phyloP scores from a whole-genome alignment of 306 rosid genomes.

The Pueraria montana region DNA sequence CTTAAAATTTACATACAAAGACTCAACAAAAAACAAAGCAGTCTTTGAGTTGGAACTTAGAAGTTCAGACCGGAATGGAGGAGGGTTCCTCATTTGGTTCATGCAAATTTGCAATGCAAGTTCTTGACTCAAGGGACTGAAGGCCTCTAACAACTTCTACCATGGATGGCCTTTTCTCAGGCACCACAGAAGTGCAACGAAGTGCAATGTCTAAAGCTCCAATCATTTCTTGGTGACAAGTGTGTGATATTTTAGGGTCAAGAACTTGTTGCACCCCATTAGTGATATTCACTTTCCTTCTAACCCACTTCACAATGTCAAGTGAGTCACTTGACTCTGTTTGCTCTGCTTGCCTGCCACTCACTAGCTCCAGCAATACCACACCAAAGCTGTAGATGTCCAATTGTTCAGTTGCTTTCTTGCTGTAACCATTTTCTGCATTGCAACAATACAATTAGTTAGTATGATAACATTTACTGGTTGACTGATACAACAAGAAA shows the following conservation, averaged over 20 bases:
- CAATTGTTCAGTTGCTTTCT: constrained; percentile 79
- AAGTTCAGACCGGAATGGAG: constrained; percentile 55
- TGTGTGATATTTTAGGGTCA: constrained; percentile 66
- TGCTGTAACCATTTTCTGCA: constrained; percentile 85
- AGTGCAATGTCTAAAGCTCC: constrained; percentile 85
- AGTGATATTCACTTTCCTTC: constrained; percentile 89
- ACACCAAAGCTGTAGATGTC: constrained; percentile 96
- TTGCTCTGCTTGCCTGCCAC: constrained; percentile 82
- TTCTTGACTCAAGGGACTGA: constrained; percentile 65
- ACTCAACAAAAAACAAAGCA: constrained; percentile 3
- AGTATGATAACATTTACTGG: constrained; percentile 6
- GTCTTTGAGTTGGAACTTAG: constrained; percentile 34
- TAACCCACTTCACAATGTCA: constrained; percentile 92
- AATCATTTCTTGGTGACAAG: constrained; percentile 67
- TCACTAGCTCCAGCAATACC: constrained; percentile 83
- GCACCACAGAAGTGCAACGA: constrained; percentile 86
- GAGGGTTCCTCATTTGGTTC: constrained; percentile 59
- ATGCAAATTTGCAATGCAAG: constrained; percentile 50
- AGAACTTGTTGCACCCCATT: constrained; percentile 81
- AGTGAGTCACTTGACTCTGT: constrained; percentile 63
- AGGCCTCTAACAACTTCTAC: constrained; percentile 75
- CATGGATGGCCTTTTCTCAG: constrained; percentile 93
- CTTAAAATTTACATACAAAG: constrained; percentile 61
- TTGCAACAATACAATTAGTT: constrained; percentile 37
- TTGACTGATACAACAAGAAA: neutral